Evolutionary conservation across 108 stramenopile species (phyloP).

Genomic region (Poteriospumella lacustris): DNA sequence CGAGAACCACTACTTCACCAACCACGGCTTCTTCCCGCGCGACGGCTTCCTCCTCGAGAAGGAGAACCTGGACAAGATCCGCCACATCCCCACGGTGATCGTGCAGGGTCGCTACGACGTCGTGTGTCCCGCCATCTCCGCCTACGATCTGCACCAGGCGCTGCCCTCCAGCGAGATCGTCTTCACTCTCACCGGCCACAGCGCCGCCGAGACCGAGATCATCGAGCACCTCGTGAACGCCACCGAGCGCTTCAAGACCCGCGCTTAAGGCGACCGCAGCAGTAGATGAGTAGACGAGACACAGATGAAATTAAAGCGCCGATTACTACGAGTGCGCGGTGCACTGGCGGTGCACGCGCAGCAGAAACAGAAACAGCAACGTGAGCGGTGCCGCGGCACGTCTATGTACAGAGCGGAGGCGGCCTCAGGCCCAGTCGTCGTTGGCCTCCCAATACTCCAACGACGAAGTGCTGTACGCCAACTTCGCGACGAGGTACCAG

Average conservation of each 20-base stretch:
- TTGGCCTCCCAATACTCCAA: conserved; percentile 1
- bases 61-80: conserved; percentile 34
- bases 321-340: background rate
- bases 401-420: no score
- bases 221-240: conserved; percentile 3
- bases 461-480: background rate
- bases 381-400: no score
- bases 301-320: background rate
- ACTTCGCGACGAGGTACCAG: background rate
- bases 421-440: conserved; percentile 30
- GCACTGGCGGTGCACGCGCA: no score
- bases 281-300: no score
- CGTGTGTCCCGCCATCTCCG: conserved; percentile 38
- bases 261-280: no score
- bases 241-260: conserved; percentile 29
- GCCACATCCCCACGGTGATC: conserved; percentile 38
- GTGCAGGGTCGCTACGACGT: conserved; percentile 50
- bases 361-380: no score
- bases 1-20: conserved; percentile 47
- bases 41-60: conserved; percentile 42
- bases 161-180: conserved; percentile 27
- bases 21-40: conserved; percentile 44
- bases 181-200: conserved; percentile 30
- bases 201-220: conserved; percentile 10
- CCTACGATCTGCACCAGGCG: conserved; percentile 34